Percentiles rank a stretch among this genome's conserved stretches.
Evolutionary conservation across 1,284 basidiomycete species (phyloP).

Genomic region (Vanrija humicola): DNA sequence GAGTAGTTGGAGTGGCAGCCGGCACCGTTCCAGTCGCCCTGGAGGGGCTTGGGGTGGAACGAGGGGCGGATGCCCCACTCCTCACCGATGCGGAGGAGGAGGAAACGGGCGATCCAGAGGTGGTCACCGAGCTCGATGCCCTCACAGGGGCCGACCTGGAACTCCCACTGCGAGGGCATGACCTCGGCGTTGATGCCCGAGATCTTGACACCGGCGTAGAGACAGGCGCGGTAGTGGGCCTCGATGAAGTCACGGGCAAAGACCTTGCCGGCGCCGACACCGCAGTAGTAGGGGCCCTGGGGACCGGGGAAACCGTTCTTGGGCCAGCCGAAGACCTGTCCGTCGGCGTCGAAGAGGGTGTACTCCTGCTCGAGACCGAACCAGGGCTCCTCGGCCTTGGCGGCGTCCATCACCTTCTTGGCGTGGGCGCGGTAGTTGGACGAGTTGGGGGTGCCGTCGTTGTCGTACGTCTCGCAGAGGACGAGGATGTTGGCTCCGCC

Average conservation of each 20-base stretch:
- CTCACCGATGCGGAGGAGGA: constrained; percentile 88
- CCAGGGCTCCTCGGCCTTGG: constrained; percentile 79
- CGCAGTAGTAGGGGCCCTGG: constrained; percentile 99
- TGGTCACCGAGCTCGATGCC: constrained; percentile 99
- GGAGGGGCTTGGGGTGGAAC: constrained; percentile 98
- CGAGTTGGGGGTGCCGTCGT: constrained; percentile 95
- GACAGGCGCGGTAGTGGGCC: constrained; percentile 89
- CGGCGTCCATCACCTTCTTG: constrained; percentile 88
- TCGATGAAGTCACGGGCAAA: constrained; percentile 98
- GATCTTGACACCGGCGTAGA: constrained; percentile 96
- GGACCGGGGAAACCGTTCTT: constrained; percentile 99
- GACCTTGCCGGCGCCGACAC: constrained; percentile 94
- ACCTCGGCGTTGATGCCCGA: constrained; percentile 99
- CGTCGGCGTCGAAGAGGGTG: constrained; percentile 93
- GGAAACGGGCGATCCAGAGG: constrained; percentile 93
- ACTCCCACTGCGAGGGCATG: constrained; percentile 99
- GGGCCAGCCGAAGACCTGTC: constrained; percentile 91
- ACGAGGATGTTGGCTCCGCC: constrained; percentile 97
- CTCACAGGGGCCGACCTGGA: constrained; percentile 97
- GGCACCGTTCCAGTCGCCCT: constrained; percentile 99
- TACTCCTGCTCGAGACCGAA: constrained; percentile 99
- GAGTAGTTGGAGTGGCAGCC: constrained; percentile 95
- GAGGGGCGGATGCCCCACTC: constrained; percentile 93
- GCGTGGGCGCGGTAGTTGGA: constrained; percentile 91
- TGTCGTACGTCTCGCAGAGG: constrained; percentile 97